Evolutionary conservation across 371 early-diverging fungal genomes (phyloP).

Genomic region (Mortierella sp.): DNA sequence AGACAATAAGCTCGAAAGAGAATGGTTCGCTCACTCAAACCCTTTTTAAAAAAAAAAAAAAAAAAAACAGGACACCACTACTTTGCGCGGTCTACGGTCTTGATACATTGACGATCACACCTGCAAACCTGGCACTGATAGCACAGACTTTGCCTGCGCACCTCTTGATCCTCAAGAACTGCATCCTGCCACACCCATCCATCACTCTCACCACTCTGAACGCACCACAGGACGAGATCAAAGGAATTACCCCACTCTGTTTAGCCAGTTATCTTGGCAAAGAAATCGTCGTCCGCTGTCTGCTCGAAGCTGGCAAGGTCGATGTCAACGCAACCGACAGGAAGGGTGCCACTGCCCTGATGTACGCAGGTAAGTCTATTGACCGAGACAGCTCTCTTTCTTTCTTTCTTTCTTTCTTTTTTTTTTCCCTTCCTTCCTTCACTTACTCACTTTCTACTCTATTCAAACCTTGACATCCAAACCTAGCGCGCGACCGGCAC

Average conservation of each 20-base stretch:
- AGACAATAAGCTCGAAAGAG: constrained; percentile 9
- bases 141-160: constrained; percentile 66
- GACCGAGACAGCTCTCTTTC: neutral
- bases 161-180: constrained; percentile 65
- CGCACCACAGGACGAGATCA: constrained; percentile 72
- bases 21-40: neutral
- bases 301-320: constrained; percentile 72
- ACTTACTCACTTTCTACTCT: neutral
- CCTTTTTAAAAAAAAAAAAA: too few relatives aligned
- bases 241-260: constrained; percentile 81
- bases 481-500: constrained; percentile 75
- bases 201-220: constrained; percentile 65
- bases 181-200: constrained; percentile 66
- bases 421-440: neutral
- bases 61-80: constrained; percentile 66
- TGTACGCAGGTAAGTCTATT: constrained; percentile 76
- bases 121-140: constrained; percentile 67
- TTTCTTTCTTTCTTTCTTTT: neutral
- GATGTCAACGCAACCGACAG: constrained; percentile 75
- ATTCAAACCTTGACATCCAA: neutral
- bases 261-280: constrained; percentile 80
- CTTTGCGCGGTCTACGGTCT: constrained; percentile 71
- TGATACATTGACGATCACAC: constrained; percentile 65
- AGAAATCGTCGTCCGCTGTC: constrained; percentile 64
- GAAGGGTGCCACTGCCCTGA: constrained; percentile 80